Base-by-base conservation (phyloP, 1,284 basidiomycete species). In the Sanghuangporus baumii region DNA sequence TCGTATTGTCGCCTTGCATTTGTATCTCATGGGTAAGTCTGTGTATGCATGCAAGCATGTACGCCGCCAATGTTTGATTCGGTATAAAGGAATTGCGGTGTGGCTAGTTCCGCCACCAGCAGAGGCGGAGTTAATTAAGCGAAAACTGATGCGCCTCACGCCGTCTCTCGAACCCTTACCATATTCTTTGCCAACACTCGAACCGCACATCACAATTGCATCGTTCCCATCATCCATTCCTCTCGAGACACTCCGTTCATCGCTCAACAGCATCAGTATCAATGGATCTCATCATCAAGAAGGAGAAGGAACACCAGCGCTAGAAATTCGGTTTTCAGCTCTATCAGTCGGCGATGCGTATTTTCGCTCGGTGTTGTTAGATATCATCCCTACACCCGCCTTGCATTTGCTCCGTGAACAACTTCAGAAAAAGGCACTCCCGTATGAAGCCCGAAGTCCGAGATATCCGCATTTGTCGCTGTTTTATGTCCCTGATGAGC, bases 181-280 rank as follows among this genome's bases (percentile, higher is more conserved):
- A 31, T 66, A 75, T 54, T 83, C 85, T 0, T 89, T 85, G 70
- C 85, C 86, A 0, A 62, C 67, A 20, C 85, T 90, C 70, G 70
- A 80, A 37, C 87, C 88, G 0, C 89, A 91, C 71, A 79, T 91
- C 67, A 91, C 89, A 1, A 81, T 91, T 38, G 81, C 80, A 5
- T 78, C 81, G 2, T 71, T 85, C 34, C 79, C 82, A 5, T 66
- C 74, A 36, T 62, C 70, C 8, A 67, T 72, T 16, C 63, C 69
- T 5, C 66, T 71, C 11, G 48, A 73, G 23, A 61, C 69, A 2
- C 74, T 87, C 16, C 74, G 76, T 4, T 70, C 73, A 0, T 73
- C 79, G 2, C 71, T 88, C 26, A 76, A 80, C 2, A 46, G 14
- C 5, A n/a, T 18, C 14, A 46, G 12, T 16, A 31, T 31, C 5